These are phyloP conservation scores for Leccinum fibrillosum DNA, from an alignment of 768 basidiomycete species.

Conservation along the genomic window DNA sequence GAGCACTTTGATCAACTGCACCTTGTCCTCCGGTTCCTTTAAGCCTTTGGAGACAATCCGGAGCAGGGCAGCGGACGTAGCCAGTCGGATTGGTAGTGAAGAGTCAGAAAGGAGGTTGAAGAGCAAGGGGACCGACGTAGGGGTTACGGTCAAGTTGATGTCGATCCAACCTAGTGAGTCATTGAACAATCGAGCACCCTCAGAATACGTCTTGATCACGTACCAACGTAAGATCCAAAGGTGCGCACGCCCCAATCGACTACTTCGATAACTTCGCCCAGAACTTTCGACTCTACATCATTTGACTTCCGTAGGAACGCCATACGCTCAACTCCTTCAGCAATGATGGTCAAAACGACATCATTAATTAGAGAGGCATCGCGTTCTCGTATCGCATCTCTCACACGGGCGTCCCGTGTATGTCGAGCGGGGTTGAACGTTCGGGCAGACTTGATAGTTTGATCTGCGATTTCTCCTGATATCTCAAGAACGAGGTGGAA, in stretches of 20 bases:
- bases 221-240: conserved; percentile 91
- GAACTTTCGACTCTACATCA: conserved; percentile 43
- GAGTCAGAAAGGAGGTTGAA: conserved; percentile 79
- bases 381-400: conserved; percentile 86
- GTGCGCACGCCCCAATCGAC: conserved; percentile 93
- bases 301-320: conserved; percentile 45
- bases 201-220: conserved; percentile 32
- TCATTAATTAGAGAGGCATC: conserved; percentile 87
- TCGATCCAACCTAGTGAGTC: conserved; percentile 87
- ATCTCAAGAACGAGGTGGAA: conserved; percentile 93
- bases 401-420: conserved; percentile 75
- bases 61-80: conserved; percentile 74
- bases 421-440: conserved; percentile 67
- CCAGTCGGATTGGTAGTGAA: conserved; percentile 75
- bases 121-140: conserved; percentile 79
- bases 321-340: conserved; percentile 65
- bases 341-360: conserved; percentile 80
- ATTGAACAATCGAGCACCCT: background rate
- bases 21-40: conserved; percentile 85
- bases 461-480: conserved; percentile 96
- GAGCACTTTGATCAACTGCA: conserved; percentile 86
- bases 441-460: conserved; percentile 86
- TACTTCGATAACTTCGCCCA: conserved; percentile 65
- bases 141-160: conserved; percentile 93
- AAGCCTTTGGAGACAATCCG: conserved; percentile 91